phyloP scores from a whole-genome alignment of 306 rosid genomes.

The Cicer judaicum region DNA sequence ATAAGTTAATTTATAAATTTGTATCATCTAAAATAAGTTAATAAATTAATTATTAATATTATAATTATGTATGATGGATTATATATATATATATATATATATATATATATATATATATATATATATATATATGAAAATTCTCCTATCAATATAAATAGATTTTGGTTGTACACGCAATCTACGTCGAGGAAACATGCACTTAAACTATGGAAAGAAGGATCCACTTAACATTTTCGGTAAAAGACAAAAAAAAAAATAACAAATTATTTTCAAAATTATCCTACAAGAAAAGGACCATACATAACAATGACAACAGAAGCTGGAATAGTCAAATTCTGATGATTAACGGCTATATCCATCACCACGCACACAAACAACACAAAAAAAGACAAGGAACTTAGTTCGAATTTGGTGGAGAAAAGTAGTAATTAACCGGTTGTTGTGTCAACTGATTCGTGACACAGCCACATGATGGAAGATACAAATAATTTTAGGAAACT shows the following conservation, averaged over 20 bases:
- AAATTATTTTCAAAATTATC: neutral
- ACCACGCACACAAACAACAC: neutral
- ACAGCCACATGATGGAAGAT: neutral
- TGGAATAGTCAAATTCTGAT: slow-evolving; percentile 5
- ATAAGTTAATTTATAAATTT: too few species aligned
- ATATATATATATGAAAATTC: too few species aligned
- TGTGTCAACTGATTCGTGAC: neutral
- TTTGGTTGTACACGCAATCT: too few species aligned
- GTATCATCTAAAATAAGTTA: too few species aligned
- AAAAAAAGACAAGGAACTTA: slow-evolving; percentile 21
- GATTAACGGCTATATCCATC: slow-evolving; percentile 20
- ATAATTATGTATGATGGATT: too few species aligned
- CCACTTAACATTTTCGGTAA: neutral
- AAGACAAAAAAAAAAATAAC: neutral
- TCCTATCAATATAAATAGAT: too few species aligned
- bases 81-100: too few species aligned
- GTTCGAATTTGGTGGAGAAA: slow-evolving; percentile 7
- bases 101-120: too few species aligned
- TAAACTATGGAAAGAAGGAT: too few species aligned
- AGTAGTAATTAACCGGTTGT: slow-evolving; percentile 1
- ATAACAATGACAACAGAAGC: slow-evolving; percentile 10
- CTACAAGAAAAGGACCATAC: slow-evolving; percentile 19
- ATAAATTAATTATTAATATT: too few species aligned
- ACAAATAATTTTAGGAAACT: neutral
- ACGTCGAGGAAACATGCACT: too few species aligned